Conservation (phyloP, 2,329 filamentous ascomycete genomes). For the Elsinoe australis region DNA sequence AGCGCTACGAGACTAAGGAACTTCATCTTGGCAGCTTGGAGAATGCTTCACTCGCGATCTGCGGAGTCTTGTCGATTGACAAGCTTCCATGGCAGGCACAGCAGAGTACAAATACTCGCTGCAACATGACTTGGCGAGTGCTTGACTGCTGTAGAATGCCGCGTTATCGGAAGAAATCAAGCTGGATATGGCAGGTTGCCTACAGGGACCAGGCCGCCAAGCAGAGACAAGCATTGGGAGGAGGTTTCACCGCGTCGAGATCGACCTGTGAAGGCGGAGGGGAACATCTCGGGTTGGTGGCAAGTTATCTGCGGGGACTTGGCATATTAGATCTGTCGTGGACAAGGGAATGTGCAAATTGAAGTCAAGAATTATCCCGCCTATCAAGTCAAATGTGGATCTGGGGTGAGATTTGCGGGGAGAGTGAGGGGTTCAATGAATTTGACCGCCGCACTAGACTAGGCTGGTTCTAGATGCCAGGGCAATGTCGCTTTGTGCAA, state of each 20-base stretch:
- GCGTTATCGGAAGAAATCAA: conserved; percentile 3
- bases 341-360: background rate
- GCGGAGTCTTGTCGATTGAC: conserved; percentile 3
- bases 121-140: background rate
- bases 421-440: no score
- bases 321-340: background rate
- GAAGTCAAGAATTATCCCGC: conserved; percentile 2
- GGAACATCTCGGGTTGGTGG: background rate
- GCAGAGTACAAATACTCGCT: background rate
- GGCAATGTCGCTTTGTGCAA: no score
- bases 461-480: no score
- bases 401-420: background rate
- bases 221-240: background rate
- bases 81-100: conserved; percentile 2
- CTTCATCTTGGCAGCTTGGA: conserved; percentile 6
- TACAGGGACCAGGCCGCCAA: background rate
- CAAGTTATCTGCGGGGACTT: background rate
- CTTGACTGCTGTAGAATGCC: background rate
- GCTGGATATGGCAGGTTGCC: background rate
- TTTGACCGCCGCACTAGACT: no score
- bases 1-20: background rate
- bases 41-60: background rate
- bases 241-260: conserved; percentile 1
- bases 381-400: background rate
- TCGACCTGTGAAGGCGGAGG: background rate